phyloP scores from a whole-genome alignment of 345 rosid genomes.

The Hibiscus mutabilis region DNA sequence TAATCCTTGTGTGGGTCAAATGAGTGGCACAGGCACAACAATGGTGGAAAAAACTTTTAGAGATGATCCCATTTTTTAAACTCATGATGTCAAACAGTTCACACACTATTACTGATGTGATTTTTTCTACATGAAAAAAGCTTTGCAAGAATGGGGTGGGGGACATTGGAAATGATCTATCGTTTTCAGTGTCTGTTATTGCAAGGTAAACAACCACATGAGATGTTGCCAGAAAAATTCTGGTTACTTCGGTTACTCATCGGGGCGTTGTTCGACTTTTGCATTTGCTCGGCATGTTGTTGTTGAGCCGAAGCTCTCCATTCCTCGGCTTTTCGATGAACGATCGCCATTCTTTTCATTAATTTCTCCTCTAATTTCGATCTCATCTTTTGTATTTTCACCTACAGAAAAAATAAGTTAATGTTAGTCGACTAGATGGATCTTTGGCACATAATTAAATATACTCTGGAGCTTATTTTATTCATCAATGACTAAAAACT shows the following conservation, averaged over 20 bases:
- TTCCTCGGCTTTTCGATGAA: slow-evolving; percentile 72
- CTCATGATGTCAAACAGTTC: no score
- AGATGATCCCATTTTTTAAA: no score
- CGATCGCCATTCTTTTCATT: slow-evolving; percentile 78
- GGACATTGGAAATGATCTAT: neutral
- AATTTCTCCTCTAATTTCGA: slow-evolving; percentile 75
- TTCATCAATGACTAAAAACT: no score
- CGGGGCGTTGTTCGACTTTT: slow-evolving; percentile 34
- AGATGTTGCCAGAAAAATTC: slow-evolving; percentile 33
- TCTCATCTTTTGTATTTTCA: slow-evolving; percentile 88
- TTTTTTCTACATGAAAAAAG: no score
- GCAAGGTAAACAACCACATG: slow-evolving; percentile 77
- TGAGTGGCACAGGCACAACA: no score
- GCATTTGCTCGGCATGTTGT: slow-evolving; percentile 59
- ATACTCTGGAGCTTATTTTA: no score
- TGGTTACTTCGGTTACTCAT: slow-evolving; percentile 26
- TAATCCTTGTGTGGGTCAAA: neutral
- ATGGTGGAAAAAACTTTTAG: no score
- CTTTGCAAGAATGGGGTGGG: no score
- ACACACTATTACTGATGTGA: no score
- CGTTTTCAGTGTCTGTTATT: slow-evolving; percentile 18
- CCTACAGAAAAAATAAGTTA: slow-evolving; percentile 48
- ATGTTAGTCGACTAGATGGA: no score
- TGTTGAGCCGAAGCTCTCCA: slow-evolving; percentile 62
- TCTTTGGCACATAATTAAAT: no score